Evolutionary conservation across 2,329 filamentous ascomycete genomes (phyloP).

Genomic region (Lecanosticta acicola): DNA sequence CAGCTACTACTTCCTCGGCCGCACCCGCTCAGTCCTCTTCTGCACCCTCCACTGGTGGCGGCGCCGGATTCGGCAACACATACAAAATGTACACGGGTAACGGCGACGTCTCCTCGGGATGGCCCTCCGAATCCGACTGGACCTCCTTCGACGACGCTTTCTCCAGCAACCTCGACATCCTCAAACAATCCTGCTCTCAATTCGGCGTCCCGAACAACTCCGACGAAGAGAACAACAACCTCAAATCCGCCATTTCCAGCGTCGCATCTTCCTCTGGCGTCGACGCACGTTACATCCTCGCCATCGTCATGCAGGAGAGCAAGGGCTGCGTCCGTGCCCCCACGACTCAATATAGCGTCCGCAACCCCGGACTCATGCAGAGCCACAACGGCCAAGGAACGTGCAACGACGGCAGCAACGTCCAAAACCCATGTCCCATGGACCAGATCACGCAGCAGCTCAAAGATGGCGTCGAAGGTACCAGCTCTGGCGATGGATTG

Average conservation of each 20-base stretch:
- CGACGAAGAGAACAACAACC: conserved; percentile 34
- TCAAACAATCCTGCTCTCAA: conserved; percentile 33
- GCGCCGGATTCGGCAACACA: neutral
- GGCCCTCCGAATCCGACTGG: conserved; percentile 17
- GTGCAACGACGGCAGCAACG: conserved; percentile 32
- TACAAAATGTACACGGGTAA: conserved; percentile 13
- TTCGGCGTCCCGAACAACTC: conserved; percentile 33
- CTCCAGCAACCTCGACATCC: conserved; percentile 28
- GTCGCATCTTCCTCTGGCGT: conserved; percentile 32
- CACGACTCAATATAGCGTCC: conserved; percentile 37
- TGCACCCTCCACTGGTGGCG: neutral
- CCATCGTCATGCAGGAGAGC: conserved; percentile 40
- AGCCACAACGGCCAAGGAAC: conserved; percentile 36
- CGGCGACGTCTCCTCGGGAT: conserved; percentile 13
- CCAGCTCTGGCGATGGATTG: conserved; percentile 40
- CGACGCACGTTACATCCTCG: conserved; percentile 38
- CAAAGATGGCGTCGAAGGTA: conserved; percentile 41
- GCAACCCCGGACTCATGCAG: conserved; percentile 47
- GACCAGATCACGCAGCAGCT: conserved; percentile 38
- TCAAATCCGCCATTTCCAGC: conserved; percentile 35
- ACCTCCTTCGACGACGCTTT: conserved; percentile 21
- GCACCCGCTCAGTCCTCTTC: neutral
- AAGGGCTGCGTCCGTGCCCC: conserved; percentile 41
- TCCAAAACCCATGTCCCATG: conserved; percentile 38
- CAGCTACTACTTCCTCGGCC: neutral